phyloP scores from a whole-genome alignment of 768 basidiomycete genomes.

The Lentinula aciculospora region DNA sequence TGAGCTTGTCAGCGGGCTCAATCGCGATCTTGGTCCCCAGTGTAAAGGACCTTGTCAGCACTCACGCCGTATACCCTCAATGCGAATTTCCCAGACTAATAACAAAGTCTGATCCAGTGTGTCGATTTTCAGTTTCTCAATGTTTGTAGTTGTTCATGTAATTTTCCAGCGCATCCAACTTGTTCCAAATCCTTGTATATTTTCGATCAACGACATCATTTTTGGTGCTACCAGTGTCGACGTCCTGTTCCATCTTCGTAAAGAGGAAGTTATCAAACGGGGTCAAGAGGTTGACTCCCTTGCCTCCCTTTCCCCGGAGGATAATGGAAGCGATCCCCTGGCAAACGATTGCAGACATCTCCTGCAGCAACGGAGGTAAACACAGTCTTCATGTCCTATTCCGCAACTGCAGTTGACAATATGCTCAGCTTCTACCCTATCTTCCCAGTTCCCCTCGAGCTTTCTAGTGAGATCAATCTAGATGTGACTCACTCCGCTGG shows the following conservation, averaged over 20 bases:
- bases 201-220: constrained; percentile 78
- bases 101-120: constrained; percentile 44
- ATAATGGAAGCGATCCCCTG: constrained; percentile 66
- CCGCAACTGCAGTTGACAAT: constrained; percentile 1
- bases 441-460: constrained; percentile 78
- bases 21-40: constrained; percentile 78
- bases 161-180: constrained; percentile 60
- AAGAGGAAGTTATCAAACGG: constrained; percentile 72
- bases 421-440: constrained; percentile 83
- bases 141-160: background rate
- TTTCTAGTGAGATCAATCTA: constrained; percentile 79
- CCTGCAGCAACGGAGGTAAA: constrained; percentile 81
- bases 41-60: constrained; percentile 72
- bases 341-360: constrained; percentile 73
- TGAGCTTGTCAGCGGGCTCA: constrained; percentile 60
- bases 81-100: constrained; percentile 44
- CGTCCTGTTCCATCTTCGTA: constrained; percentile 81
- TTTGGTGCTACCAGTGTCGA: constrained; percentile 85
- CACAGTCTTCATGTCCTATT: background rate
- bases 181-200: constrained; percentile 83
- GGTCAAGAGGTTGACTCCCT: constrained; percentile 57
- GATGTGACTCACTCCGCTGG: constrained; percentile 73
- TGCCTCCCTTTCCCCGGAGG: constrained; percentile 29
- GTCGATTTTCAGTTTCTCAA: constrained; percentile 15
- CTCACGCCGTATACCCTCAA: constrained; percentile 86